A percentile compares a stretch with the other conserved stretches of the same genome.
Evolutionary conservation across 208 protist genomes (phyloP).

Genomic region (Leishmania lainsoni): DNA sequence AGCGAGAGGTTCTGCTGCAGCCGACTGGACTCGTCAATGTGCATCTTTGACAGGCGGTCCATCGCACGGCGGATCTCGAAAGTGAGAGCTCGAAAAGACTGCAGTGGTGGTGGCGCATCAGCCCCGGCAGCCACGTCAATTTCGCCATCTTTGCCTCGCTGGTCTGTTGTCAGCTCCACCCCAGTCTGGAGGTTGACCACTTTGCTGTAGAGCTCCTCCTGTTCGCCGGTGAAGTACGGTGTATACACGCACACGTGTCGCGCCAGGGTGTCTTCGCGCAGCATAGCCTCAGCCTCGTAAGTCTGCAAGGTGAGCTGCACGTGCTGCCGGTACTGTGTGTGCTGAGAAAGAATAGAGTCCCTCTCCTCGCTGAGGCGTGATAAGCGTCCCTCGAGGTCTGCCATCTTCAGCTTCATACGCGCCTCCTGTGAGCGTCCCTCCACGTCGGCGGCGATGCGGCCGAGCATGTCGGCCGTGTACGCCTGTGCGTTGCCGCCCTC

Average conservation of each 20-base stretch:
- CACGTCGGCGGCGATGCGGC: slow-evolving; percentile 70
- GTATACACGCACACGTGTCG: slow-evolving; percentile 56
- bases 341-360: slow-evolving; percentile 67
- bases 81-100: slow-evolving; percentile 41
- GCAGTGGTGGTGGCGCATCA: not conserved
- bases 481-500: not conserved
- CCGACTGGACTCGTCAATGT: slow-evolving; percentile 47
- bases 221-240: slow-evolving; percentile 43
- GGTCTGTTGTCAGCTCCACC: not conserved
- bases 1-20: slow-evolving; percentile 33
- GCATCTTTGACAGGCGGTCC: slow-evolving; percentile 43
- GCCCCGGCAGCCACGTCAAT: not conserved
- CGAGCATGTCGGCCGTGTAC: slow-evolving; percentile 66
- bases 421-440: slow-evolving; percentile 72
- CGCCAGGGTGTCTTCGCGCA: slow-evolving; percentile 54
- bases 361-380: slow-evolving; percentile 56
- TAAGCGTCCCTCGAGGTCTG: slow-evolving; percentile 63
- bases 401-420: slow-evolving; percentile 67
- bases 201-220: slow-evolving; percentile 22
- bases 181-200: slow-evolving; percentile 33
- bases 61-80: slow-evolving; percentile 27
- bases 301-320: slow-evolving; percentile 65
- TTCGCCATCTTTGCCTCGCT: not conserved
- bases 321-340: slow-evolving; percentile 75
- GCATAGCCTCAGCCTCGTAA: slow-evolving; percentile 33